Conservation (phyloP, 179 eudicot genomes). For the Vitellaria paradoxa region DNA sequence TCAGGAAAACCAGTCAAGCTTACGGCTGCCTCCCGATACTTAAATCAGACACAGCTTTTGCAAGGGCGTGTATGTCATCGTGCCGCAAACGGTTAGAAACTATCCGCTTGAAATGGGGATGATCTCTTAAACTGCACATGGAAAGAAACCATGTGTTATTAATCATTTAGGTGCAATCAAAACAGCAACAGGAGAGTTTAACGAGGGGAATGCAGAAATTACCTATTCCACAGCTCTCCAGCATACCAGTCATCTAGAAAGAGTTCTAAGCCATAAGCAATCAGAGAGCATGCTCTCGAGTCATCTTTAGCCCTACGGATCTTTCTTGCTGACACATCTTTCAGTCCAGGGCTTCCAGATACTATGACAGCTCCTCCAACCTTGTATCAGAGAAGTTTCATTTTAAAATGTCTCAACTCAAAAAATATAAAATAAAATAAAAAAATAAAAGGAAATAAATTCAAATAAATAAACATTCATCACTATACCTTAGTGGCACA, state of each 20-base stretch:
- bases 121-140: slow-evolving; percentile 70
- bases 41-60: slow-evolving; percentile 64
- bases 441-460: background rate
- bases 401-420: background rate
- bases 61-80: slow-evolving; percentile 61
- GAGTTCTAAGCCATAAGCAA: slow-evolving; percentile 52
- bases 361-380: slow-evolving; percentile 68
- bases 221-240: slow-evolving; percentile 86
- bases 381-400: slow-evolving; percentile 28
- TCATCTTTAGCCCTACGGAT: slow-evolving; percentile 76
- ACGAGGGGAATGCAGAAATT: slow-evolving; percentile 13
- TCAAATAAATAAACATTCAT: background rate
- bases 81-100: slow-evolving; percentile 62
- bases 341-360: slow-evolving; percentile 96
- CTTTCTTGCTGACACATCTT: slow-evolving; percentile 46
- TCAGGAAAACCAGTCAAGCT: slow-evolving; percentile 24
- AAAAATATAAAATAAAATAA: background rate
- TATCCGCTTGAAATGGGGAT: slow-evolving; percentile 60
- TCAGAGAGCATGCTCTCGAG: slow-evolving; percentile 52
- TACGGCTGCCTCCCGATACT: slow-evolving; percentile 91
- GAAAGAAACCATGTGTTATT: background rate
- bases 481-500: slow-evolving; percentile 52
- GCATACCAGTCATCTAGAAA: slow-evolving; percentile 74
- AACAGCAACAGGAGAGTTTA: slow-evolving; percentile 1
- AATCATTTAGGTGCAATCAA: background rate